A percentile compares a stretch with the other conserved stretches of the same genome.
Conservation (phyloP, 2,329 filamentous ascomycete genomes). For the Diaporthe ampelina region DNA sequence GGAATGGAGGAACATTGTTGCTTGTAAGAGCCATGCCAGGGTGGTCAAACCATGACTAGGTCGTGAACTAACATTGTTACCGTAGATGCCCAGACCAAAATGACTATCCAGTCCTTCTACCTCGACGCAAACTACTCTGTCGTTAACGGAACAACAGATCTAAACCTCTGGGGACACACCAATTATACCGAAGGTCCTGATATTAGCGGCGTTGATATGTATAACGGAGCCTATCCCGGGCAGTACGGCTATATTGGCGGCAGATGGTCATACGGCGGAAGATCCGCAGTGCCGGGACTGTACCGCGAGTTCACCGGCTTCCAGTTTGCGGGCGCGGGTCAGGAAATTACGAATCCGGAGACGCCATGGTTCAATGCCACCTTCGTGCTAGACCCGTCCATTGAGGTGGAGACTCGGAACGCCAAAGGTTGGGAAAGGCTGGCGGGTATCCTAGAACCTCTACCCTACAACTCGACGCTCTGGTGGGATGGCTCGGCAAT, state of each 20-base stretch:
- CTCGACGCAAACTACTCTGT: neutral
- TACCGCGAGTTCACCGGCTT: constrained; percentile 30
- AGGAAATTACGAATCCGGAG: neutral
- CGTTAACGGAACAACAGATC: constrained; percentile 4
- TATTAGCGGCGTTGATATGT: neutral
- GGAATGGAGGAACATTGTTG: constrained; percentile 4
- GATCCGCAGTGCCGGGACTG: neutral
- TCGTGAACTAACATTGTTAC: neutral
- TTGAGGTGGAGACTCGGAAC: neutral
- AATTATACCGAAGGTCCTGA: neutral
- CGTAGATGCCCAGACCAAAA: neutral
- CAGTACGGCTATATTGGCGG: neutral
- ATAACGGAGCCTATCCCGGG: accelerated
- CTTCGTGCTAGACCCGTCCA: constrained; percentile 15
- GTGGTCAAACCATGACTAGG: neutral
- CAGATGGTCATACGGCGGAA: too few species aligned
- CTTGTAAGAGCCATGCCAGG: neutral
- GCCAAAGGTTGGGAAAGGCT: too few species aligned
- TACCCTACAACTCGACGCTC: constrained; percentile 35
- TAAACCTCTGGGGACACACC: neutral
- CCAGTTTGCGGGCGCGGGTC: constrained; percentile 22
- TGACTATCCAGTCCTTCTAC: constrained; percentile 3
- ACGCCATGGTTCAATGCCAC: constrained; percentile 25
- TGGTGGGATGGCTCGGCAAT: constrained; percentile 29
- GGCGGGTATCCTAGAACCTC: neutral